A percentile compares a stretch with the other conserved stretches of the same genome.
Evolutionary conservation across 768 basidiomycete genomes (phyloP).

Genomic region (Dioszegia aurantiaca): DNA sequence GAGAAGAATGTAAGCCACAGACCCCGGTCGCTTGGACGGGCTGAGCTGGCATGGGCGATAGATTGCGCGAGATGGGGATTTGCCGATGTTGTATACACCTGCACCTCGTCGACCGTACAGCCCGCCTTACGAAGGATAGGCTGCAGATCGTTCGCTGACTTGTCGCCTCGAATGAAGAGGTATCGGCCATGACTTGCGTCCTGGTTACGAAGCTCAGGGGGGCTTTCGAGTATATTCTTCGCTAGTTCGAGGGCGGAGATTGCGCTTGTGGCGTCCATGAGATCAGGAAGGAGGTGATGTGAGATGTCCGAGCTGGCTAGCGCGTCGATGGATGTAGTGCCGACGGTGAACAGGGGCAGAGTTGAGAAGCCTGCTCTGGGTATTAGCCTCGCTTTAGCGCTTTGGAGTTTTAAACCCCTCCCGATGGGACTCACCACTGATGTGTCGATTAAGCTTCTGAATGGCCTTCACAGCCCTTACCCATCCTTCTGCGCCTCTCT

Average conservation of each 20-base stretch:
- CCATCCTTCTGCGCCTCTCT: constrained; percentile 19
- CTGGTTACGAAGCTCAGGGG: not conserved
- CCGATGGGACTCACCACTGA: not conserved
- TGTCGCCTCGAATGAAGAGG: constrained; percentile 24
- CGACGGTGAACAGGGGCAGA: constrained; percentile 15
- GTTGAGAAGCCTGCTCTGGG: constrained; percentile 6
- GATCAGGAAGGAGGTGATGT: not conserved
- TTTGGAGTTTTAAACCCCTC: no score
- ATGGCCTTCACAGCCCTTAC: constrained; percentile 5
- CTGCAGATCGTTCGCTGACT: constrained; percentile 16
- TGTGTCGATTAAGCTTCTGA: not conserved
- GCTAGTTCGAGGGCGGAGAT: constrained; percentile 4
- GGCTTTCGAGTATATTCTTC: not conserved
- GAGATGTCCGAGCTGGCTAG: constrained; percentile 1
- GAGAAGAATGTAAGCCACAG: constrained; percentile 25
- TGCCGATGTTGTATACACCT: constrained; percentile 13
- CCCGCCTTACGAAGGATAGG: constrained; percentile 11
- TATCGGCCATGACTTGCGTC: not conserved
- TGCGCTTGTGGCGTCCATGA: not conserved
- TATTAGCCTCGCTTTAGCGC: not conserved
- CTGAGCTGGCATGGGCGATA: not conserved
- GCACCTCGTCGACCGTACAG: constrained; percentile 7
- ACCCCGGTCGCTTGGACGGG: not conserved
- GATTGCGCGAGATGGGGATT: not conserved
- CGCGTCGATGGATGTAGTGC: constrained; percentile 3